Evolutionary conservation across 805 yeast species (phyloP), one percentile per base, ranked within the genome.

Genomic region (Scheffersomyces coipomensis): DNA sequence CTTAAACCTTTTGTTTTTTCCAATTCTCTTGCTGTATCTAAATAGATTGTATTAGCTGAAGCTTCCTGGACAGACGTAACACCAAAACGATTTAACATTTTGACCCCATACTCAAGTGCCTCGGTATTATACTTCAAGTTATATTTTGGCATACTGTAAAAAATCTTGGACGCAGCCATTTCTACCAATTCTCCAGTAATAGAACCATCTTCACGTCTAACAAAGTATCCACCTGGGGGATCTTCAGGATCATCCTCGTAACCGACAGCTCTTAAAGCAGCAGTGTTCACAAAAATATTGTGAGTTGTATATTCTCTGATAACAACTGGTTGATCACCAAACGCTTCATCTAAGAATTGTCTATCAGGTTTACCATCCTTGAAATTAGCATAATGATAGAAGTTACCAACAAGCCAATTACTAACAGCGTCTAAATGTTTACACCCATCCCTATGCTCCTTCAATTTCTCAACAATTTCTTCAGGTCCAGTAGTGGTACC

Each of bases 311-410:
- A 53, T 42, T 51, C 56, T 25, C 58, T 46, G 29, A 53, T 53
- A 17, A 53, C 55, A 26, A 53, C 56, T 7, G 58, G 58, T 35
- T 51, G 58, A 37, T 53, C 58, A 24, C 58, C 58, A 38, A 53
- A 53, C 10, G 58, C 58, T 8, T 53, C 58, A 34, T 53, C 58
- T 22, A 53, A 35, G 34, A 53, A 53, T 47, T 53, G 31, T 21
- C 56, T 37, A 37, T 53, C 58, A 5, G 58, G 58, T 35, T 53
- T 53, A 10, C 47, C 50, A 35, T 53, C 49, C 37, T 47, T 43
- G 37, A 53, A 51, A 23, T 34, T 45, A 15, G 53, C 53, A 37
- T 51, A 53, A 32, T 53, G 58, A 37, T 51, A 53, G 41, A 49
- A 53, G 42, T 53, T 53, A 18, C 58, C 58, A 31, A 53, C 51